These are phyloP conservation scores for Blastocystis sp. DNA, from an alignment of 352 stramenopile species.

Conservation along the genomic window DNA sequence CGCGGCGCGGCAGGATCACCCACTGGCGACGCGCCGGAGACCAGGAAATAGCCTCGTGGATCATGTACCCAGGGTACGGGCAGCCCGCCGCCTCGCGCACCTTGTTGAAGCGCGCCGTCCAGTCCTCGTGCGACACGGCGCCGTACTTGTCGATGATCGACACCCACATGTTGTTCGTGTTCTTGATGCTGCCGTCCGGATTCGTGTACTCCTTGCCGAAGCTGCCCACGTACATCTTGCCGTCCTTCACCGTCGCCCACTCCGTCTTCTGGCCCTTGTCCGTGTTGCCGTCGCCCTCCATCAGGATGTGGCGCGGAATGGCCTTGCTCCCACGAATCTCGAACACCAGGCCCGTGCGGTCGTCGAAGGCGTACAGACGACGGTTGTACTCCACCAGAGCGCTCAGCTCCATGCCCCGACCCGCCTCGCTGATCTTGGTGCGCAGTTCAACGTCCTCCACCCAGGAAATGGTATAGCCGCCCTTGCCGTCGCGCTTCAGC, in stretches of 20 bases:
- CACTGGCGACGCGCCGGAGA: constrained; percentile 88
- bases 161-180: constrained; percentile 95
- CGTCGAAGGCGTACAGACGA: constrained; percentile 92
- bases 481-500: constrained; percentile 78
- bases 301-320: constrained; percentile 89
- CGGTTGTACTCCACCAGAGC: constrained; percentile 84
- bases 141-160: constrained; percentile 81
- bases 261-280: constrained; percentile 98
- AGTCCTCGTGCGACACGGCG: constrained; percentile 85
- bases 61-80: constrained; percentile 87
- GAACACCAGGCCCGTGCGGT: constrained; percentile 95
- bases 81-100: constrained; percentile 85
- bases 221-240: constrained; percentile 90
- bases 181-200: constrained; percentile 85
- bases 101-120: constrained; percentile 86
- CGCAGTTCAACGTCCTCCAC: constrained; percentile 73
- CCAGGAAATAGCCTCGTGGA: constrained; percentile 96
- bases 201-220: constrained; percentile 89
- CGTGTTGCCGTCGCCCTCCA: constrained; percentile 89
- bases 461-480: constrained; percentile 74
- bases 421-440: constrained; percentile 85
- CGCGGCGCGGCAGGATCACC: constrained; percentile 92
- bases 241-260: constrained; percentile 96
- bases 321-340: constrained; percentile 82
- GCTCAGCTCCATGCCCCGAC: constrained; percentile 89